These are phyloP conservation scores for Sequoia sempervirens DNA, from an alignment of 75 land plant genomes.

Conservation along the genomic window DNA sequence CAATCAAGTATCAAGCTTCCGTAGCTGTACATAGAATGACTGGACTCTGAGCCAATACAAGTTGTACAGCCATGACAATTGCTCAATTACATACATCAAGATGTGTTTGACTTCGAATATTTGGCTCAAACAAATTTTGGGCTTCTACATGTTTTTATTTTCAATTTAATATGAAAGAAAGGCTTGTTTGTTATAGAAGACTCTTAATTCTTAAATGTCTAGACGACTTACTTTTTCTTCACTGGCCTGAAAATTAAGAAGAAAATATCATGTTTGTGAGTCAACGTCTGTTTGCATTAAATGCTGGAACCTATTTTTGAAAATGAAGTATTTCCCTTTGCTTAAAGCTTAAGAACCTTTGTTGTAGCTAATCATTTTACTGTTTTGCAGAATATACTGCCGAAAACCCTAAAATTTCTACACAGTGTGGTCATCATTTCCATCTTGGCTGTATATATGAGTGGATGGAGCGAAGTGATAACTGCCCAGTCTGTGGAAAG, in stretches of 20 bases:
- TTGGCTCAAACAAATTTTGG: background rate
- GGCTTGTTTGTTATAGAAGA: background rate
- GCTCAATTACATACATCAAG: background rate
- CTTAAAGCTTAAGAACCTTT: background rate
- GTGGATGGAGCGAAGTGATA: slow-evolving; percentile 73
- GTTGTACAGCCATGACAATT: background rate
- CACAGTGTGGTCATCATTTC: slow-evolving; percentile 63
- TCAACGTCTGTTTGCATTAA: background rate
- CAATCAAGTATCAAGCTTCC: background rate
- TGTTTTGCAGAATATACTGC: slow-evolving; percentile 49
- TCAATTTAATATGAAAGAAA: background rate
- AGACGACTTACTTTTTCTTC: background rate
- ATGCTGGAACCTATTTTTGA: background rate
- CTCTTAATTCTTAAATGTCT: background rate
- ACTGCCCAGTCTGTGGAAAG: slow-evolving; percentile 70
- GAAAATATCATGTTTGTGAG: background rate
- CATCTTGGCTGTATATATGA: slow-evolving; percentile 70
- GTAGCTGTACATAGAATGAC: background rate
- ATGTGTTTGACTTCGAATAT: background rate
- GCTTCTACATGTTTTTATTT: background rate
- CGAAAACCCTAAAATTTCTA: slow-evolving; percentile 59
- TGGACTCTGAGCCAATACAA: background rate
- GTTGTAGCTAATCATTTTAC: background rate
- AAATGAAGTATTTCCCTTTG: background rate
- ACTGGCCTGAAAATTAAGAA: background rate